Percentiles rank a stretch among this genome's conserved stretches.
phyloP scores from a whole-genome alignment of 805 yeast genomes.

The Metschnikowia anglica region DNA sequence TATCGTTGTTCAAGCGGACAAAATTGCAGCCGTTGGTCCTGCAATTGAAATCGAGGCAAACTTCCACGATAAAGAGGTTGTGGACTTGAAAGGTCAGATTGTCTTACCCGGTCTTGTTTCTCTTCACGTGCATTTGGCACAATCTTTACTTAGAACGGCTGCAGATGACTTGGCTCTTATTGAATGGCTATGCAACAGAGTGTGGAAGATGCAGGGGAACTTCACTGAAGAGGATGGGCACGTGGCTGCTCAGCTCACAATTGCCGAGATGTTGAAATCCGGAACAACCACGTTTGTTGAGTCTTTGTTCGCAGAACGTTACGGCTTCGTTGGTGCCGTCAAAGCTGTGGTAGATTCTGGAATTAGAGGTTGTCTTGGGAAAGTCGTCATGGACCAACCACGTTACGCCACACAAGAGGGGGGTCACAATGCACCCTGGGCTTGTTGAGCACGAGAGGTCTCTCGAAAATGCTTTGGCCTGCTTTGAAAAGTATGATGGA shows the following conservation, averaged over 20 bases:
- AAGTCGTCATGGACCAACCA: constrained; percentile 20
- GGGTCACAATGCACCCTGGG: constrained; percentile 16
- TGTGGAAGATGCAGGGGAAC: constrained; percentile 19
- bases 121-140: constrained; percentile 19
- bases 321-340: constrained; percentile 19
- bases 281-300: constrained; percentile 20
- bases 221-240: constrained; percentile 19
- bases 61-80: constrained; percentile 6
- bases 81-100: constrained; percentile 14
- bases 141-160: constrained; percentile 16
- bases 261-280: constrained; percentile 19
- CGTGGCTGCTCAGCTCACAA: constrained; percentile 19
- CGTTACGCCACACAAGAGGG: constrained; percentile 20
- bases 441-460: constrained; percentile 17
- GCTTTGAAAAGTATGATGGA: constrained; percentile 13
- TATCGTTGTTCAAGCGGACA: constrained; percentile 13
- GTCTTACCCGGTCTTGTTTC: constrained; percentile 19
- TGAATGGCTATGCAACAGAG: constrained; percentile 18
- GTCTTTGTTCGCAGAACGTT: constrained; percentile 17
- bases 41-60: constrained; percentile 1
- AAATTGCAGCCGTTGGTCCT: constrained; percentile 15
- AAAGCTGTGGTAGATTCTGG: constrained; percentile 19
- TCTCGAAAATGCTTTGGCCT: constrained; percentile 13
- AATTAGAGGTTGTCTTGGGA: constrained; percentile 19
- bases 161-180: constrained; percentile 19